These are phyloP conservation scores for Blastocystis sp. DNA, from an alignment of 352 stramenopile genomes.

Conservation along the genomic window DNA sequence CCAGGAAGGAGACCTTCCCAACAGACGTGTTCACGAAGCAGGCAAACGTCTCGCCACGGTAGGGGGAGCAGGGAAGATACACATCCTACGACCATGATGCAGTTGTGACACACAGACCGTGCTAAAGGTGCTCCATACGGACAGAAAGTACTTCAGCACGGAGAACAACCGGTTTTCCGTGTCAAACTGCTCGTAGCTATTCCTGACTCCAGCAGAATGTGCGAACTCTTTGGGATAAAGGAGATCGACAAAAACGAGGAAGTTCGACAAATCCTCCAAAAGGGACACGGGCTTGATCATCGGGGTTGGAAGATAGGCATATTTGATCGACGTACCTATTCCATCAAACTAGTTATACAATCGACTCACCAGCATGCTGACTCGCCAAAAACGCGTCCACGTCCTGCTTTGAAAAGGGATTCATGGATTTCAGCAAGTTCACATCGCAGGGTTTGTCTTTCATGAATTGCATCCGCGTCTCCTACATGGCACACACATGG, in stretches of 20 bases:
- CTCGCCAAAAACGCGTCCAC: background rate
- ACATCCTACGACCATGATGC: background rate
- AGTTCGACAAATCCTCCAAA: constrained; percentile 35
- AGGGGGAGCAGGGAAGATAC: constrained; percentile 37
- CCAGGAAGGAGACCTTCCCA: constrained; percentile 20
- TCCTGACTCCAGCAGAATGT: background rate
- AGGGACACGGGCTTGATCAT: constrained; percentile 47
- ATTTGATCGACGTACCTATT: constrained; percentile 19
- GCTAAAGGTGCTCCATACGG: background rate
- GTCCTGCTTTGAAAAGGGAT: background rate
- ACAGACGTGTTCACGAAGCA: constrained; percentile 26
- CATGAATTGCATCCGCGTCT: background rate
- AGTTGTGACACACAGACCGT: background rate
- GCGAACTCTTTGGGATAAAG: background rate
- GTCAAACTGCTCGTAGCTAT: constrained; percentile 15
- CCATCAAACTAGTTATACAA: background rate
- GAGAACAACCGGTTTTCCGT: constrained; percentile 16
- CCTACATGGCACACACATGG: background rate
- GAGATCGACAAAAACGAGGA: constrained; percentile 23
- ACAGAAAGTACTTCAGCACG: constrained; percentile 12
- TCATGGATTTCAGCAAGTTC: background rate
- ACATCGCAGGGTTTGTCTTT: background rate
- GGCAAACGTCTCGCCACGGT: constrained; percentile 51
- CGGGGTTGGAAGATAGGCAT: background rate
- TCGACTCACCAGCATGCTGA: background rate